Percentiles rank a stretch among this genome's conserved stretches.
Conservation (phyloP, 805 yeast species). For the Starmera pachycereana region DNA sequence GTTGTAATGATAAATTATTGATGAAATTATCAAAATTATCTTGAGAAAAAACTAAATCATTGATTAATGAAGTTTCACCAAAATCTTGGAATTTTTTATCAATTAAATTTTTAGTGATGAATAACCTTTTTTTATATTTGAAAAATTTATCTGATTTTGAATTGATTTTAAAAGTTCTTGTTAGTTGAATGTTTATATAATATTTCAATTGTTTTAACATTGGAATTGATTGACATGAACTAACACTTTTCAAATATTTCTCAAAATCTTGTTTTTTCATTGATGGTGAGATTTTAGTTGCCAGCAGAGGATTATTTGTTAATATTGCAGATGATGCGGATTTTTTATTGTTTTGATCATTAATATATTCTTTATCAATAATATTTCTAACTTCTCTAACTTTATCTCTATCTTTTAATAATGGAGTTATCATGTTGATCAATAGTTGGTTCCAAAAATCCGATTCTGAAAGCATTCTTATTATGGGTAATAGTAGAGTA, state of each 20-base stretch:
- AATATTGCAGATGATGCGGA: not conserved
- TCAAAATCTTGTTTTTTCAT: conserved; percentile 32
- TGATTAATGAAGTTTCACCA: conserved; percentile 4
- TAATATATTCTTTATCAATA: conserved; percentile 55
- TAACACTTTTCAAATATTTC: conserved; percentile 27
- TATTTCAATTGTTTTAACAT: conserved; percentile 40
- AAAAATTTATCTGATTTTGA: conserved; percentile 17
- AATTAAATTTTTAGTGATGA: conserved; percentile 20
- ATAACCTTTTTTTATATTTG: conserved; percentile 21
- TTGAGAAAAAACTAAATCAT: not conserved
- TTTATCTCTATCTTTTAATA: conserved; percentile 63
- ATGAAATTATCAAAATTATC: conserved; percentile 16
- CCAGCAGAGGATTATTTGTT: conserved; percentile 17
- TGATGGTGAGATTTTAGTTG: conserved; percentile 25
- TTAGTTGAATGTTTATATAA: conserved; percentile 36
- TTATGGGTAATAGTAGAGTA: conserved; percentile 42
- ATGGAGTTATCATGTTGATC: conserved; percentile 46
- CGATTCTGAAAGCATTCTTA: conserved; percentile 49
- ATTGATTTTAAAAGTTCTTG: conserved; percentile 25
- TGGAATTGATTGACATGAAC: conserved; percentile 23
- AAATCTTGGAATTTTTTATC: conserved; percentile 20
- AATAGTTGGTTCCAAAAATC: conserved; percentile 68
- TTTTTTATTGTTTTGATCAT: conserved; percentile 3
- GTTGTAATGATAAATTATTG: conserved; percentile 23
- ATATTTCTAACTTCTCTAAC: conserved; percentile 65